Conservation (phyloP, 1,284 basidiomycete species). For the Termitomyces sp. region DNA sequence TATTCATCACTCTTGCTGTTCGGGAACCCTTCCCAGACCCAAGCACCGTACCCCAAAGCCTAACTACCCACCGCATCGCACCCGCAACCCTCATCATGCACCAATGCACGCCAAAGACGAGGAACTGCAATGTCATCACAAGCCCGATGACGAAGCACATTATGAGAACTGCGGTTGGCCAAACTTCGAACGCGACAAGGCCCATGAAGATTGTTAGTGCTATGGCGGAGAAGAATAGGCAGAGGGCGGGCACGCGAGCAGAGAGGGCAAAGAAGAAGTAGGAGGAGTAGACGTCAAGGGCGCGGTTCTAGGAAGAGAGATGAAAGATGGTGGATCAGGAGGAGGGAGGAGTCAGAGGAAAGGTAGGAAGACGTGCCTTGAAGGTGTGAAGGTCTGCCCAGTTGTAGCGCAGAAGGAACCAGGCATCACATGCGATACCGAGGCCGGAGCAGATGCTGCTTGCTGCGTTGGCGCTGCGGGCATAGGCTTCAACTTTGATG, state of each 20-base stretch:
- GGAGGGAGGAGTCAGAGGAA: background rate
- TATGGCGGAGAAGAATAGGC: conserved; percentile 48
- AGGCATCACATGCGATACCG: conserved; percentile 55
- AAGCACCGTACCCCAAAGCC: background rate
- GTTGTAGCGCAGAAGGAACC: conserved; percentile 59
- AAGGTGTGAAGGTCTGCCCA: conserved; percentile 47
- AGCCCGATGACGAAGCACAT: conserved; percentile 53
- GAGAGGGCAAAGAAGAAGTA: conserved; percentile 66
- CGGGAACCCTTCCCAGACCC: background rate
- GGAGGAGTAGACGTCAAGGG: conserved; percentile 51
- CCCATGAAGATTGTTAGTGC: conserved; percentile 56
- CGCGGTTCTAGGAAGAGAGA: conserved; percentile 35
- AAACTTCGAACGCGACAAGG: conserved; percentile 55
- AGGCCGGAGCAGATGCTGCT: conserved; percentile 56
- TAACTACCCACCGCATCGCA: background rate
- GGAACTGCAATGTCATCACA: conserved; percentile 57
- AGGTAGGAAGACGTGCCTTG: conserved; percentile 33
- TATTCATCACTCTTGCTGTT: background rate
- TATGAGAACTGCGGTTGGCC: conserved; percentile 55
- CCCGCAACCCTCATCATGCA: conserved; percentile 2
- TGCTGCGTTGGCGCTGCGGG: conserved; percentile 46
- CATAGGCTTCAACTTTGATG: conserved; percentile 42
- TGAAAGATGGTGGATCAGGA: too few species aligned
- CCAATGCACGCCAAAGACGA: conserved; percentile 50
- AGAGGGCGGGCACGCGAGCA: conserved; percentile 54